Base-by-base conservation (phyloP, 371 early-diverging fungal species). In the Apophysomyces variabilis region DNA sequence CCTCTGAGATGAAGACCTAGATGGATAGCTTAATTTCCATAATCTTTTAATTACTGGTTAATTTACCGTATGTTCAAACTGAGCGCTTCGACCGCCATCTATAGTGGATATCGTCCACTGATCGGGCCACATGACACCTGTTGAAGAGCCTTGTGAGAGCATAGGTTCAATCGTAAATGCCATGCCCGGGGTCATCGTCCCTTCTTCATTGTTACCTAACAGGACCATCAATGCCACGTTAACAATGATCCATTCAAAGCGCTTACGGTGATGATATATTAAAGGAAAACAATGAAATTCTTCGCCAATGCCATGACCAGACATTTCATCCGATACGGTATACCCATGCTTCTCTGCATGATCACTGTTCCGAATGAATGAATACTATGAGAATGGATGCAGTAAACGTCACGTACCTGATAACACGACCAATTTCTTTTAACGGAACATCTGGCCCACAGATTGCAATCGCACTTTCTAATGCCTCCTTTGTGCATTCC, bases 281-380 rank as follows among this genome's bases (percentile, higher is more conserved):
- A 89, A 62, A 0, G 90, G 90, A 9, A 80, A 68, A 47, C 84
- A 77, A 66, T 90, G 92, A 60, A 89, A 93, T 65, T 87, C 77
- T 8, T 73, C 73, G 58, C 95, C 95, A 35, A 96, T 91, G 1
- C 97, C 96, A 71, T 96, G 97, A 3, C 97, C 96, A 6, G 94
- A 92, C 66, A 95, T 85, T 64, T 91, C 90, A 11, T 87, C 82
- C 0, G 90, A 90, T 41, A 94, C 86, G 7, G 87, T 75, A 68
- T 80, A 93, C 7, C 90, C 90, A 47, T 83, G 62, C 16, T 66
- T 72, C 7, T 76, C 65, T 14, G 92, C 92, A 58, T 67, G 60
- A 16, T 80, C 74, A 66, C 86, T 85, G 57, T 3, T 26, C 6
- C 16, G 14, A 41, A 57, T 41, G 62, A 60, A 21, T 57, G 56